Percentiles rank a stretch among this genome's conserved stretches.
Conservation (phyloP, 768 basidiomycete genomes). For the Gautieria morchelliformis region DNA sequence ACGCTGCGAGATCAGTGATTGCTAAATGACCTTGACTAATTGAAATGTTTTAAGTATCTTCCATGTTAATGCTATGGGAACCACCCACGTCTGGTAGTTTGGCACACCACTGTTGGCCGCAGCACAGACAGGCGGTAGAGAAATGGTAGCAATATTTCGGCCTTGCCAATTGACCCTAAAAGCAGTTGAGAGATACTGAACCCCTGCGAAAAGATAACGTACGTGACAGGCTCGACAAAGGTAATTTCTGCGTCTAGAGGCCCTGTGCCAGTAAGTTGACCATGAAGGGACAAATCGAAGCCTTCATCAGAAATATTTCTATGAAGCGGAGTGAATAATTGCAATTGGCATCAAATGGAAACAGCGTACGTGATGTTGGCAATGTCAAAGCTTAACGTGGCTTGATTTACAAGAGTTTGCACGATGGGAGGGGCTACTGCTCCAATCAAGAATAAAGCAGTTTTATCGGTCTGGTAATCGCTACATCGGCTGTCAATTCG, state of each 20-base stretch:
- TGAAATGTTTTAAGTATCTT: background rate
- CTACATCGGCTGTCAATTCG: background rate
- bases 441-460: constrained; percentile 58
- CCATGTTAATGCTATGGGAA: background rate
- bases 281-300: constrained; percentile 50
- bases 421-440: constrained; percentile 58
- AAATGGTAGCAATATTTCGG: constrained; percentile 50
- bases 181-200: background rate
- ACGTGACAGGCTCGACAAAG: constrained; percentile 55
- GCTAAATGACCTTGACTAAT: constrained; percentile 33
- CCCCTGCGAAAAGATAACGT: constrained; percentile 14
- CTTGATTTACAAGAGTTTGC: constrained; percentile 52
- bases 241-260: constrained; percentile 62
- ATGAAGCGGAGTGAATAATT: background rate
- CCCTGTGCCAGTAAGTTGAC: constrained; percentile 52
- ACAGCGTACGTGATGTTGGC: constrained; percentile 47
- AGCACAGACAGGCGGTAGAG: constrained; percentile 56
- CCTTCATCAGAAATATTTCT: constrained; percentile 40
- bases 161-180: constrained; percentile 55
- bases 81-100: constrained; percentile 36
- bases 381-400: constrained; percentile 41
- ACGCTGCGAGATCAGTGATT: constrained; percentile 45
- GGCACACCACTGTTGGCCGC: constrained; percentile 60
- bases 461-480: constrained; percentile 42
- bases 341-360: background rate